Evolutionary conservation across 257 asterid species (phyloP).

Genomic region (Ilex aquifolium): DNA sequence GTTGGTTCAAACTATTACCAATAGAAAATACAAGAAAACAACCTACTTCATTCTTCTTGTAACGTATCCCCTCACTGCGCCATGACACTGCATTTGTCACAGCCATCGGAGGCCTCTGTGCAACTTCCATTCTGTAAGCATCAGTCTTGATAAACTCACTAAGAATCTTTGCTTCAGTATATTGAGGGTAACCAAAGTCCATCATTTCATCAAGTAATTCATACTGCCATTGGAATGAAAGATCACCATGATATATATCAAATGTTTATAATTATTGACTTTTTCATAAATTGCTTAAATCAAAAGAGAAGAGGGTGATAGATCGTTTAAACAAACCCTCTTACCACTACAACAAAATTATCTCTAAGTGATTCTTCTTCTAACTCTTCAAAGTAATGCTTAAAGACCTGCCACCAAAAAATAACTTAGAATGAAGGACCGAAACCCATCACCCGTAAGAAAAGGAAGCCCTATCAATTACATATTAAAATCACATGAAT

Average conservation of each 20-base stretch:
- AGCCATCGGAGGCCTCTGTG: slow-evolving; percentile 99
- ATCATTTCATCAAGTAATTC: slow-evolving; percentile 98
- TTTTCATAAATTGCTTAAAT: slow-evolving; percentile 29
- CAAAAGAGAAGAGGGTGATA: slow-evolving; percentile 12
- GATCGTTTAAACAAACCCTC: slow-evolving; percentile 15
- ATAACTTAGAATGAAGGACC: background rate
- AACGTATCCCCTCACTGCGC: slow-evolving; percentile 98
- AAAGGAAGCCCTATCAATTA: slow-evolving; percentile 9
- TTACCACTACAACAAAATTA: slow-evolving; percentile 99
- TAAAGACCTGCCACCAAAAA: slow-evolving; percentile 57
- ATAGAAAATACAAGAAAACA: slow-evolving; percentile 8
- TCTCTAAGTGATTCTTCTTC: slow-evolving; percentile 98
- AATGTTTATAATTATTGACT: slow-evolving; percentile 1
- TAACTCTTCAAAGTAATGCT: slow-evolving; percentile 89
- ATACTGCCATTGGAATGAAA: slow-evolving; percentile 41
- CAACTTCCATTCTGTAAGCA: slow-evolving; percentile 98
- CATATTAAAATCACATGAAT: background rate
- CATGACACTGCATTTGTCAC: slow-evolving; percentile 99
- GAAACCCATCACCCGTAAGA: background rate
- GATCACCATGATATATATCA: background rate
- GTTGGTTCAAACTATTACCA: slow-evolving; percentile 10
- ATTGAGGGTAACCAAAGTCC: slow-evolving; percentile 99
- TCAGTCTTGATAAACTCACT: slow-evolving; percentile 98
- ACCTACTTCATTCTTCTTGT: slow-evolving; percentile 92
- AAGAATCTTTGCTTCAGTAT: slow-evolving; percentile 95